Base-by-base conservation (phyloP, 2,329 filamentous ascomycete genomes). In the Colletotrichum lindemuthianum region DNA sequence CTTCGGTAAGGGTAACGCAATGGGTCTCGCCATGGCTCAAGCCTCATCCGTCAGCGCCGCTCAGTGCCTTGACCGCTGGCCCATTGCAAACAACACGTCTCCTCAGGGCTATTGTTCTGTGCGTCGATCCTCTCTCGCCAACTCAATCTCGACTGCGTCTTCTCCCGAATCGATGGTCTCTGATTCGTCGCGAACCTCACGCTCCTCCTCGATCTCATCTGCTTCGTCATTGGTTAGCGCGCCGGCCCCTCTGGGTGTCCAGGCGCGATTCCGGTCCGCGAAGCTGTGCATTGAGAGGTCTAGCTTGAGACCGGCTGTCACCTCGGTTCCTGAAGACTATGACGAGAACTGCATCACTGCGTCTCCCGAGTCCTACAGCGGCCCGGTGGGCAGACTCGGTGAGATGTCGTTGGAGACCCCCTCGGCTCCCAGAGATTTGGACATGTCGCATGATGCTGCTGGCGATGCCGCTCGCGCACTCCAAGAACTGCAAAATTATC, bases 161-260 rank as follows among this genome's bases (percentile, higher is more conserved):
- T 90, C 88, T 34, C 88, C 88, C 67, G 87, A 90, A 72, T 90
- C 88, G 59, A 89, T 90, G 87, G 77, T 90, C 49, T 89, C 88
- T 64, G 88, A 90, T 72, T 79, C 81, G 61, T 89, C 84, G 63
- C 83, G 83, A 66, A 82, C 86, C 67, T 89, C 87, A 68, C 86
- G 86, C 74, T 88, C 86, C 56, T 89, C 87, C 73, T 89, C 87
- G 15, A 86, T 88, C 76, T 89, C 86, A 61, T 88, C 86, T 72
- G 82, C 85, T 71, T 88, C 86, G 69, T 87, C 85, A 64, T 77
- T 86, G 78, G 83, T 78, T 75, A 85, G 82, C 82, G 86, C 86
- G 86, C 86, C 83, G 77, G 80, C 79, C 76, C 77, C 79, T 79
- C 75, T 83, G 82, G 84, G 86, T 76, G 80, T 84, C 73, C 82